Evolutionary conservation across 768 basidiomycete genomes (phyloP).

Genomic region (Tylopilus rubrobrunneus): DNA sequence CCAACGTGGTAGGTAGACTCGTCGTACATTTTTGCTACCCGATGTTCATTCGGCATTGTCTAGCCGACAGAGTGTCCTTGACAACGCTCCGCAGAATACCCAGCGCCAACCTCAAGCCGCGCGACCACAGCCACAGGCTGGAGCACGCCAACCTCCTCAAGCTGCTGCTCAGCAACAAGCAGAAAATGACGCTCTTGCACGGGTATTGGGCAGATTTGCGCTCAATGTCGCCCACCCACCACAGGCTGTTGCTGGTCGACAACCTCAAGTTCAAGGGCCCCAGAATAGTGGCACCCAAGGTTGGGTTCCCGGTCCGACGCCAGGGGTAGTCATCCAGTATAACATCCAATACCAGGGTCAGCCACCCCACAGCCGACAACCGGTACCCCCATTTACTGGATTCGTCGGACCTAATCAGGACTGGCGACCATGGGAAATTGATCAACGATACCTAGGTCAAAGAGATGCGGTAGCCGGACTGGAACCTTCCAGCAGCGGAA

Average conservation of each 20-base stretch:
- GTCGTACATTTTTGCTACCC: neutral
- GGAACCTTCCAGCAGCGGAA: slow-evolving; percentile 8
- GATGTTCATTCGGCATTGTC: slow-evolving; percentile 2
- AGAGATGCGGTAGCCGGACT: slow-evolving; percentile 2
- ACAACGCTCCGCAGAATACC: slow-evolving; percentile 37
- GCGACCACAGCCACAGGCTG: slow-evolving; percentile 26
- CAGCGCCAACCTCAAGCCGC: slow-evolving; percentile 27
- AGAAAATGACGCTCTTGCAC: slow-evolving; percentile 34
- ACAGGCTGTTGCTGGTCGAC: slow-evolving; percentile 29
- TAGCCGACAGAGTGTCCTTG: slow-evolving; percentile 77
- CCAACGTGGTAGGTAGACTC: slow-evolving; percentile 80
- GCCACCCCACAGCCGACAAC: slow-evolving; percentile 33
- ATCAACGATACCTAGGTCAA: slow-evolving; percentile 30
- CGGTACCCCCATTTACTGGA: slow-evolving; percentile 54
- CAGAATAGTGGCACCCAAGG: slow-evolving; percentile 32
- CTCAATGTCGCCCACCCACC: slow-evolving; percentile 49
- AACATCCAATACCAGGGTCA: slow-evolving; percentile 56
- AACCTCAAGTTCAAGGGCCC: slow-evolving; percentile 28
- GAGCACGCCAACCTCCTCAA: slow-evolving; percentile 30
- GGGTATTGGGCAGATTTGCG: slow-evolving; percentile 49
- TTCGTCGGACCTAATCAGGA: slow-evolving; percentile 60
- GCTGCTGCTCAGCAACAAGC: slow-evolving; percentile 33
- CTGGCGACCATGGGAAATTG: slow-evolving; percentile 64
- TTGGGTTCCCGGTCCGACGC: slow-evolving; percentile 35
- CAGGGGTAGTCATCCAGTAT: slow-evolving; percentile 57